Evolutionary conservation across 768 basidiomycete species (phyloP).

Genomic region (Collybia sp.): DNA sequence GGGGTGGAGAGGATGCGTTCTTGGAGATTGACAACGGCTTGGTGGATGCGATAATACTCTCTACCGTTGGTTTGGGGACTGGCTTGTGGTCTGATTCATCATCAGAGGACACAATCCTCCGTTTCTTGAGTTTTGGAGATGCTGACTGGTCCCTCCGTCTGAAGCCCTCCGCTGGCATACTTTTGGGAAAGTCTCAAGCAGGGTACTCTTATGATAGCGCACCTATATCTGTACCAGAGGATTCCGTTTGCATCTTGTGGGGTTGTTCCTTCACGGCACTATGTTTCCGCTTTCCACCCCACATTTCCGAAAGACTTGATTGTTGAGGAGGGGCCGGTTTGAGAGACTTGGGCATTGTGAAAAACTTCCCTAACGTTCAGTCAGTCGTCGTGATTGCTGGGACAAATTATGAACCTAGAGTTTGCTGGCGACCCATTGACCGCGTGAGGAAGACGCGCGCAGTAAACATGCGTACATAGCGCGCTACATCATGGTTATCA

Average conservation of each 20-base stretch:
- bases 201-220: not conserved
- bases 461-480: conserved; percentile 42
- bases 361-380: conserved; percentile 58
- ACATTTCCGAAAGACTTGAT: conserved; percentile 73
- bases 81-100: conserved; percentile 26
- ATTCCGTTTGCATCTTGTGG: conserved; percentile 25
- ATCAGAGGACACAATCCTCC: conserved; percentile 50
- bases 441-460: conserved; percentile 31
- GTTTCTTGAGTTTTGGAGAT: conserved; percentile 39
- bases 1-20: not conserved
- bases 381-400: not conserved
- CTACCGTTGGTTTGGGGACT: not conserved
- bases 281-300: conserved; percentile 35
- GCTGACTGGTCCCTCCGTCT: conserved; percentile 38
- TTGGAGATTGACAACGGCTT: no score
- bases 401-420: conserved; percentile 44
- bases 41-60: not conserved
- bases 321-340: conserved; percentile 73
- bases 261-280: conserved; percentile 16
- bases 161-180: conserved; percentile 28
- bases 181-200: not conserved
- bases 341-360: conserved; percentile 63
- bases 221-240: conserved; percentile 16
- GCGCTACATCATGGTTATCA: conserved; percentile 23
- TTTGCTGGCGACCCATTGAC: conserved; percentile 69